These are phyloP conservation scores for Entrophospora sp. DNA, from an alignment of 192 early-diverging fungal genomes.

Conservation along the genomic window DNA sequence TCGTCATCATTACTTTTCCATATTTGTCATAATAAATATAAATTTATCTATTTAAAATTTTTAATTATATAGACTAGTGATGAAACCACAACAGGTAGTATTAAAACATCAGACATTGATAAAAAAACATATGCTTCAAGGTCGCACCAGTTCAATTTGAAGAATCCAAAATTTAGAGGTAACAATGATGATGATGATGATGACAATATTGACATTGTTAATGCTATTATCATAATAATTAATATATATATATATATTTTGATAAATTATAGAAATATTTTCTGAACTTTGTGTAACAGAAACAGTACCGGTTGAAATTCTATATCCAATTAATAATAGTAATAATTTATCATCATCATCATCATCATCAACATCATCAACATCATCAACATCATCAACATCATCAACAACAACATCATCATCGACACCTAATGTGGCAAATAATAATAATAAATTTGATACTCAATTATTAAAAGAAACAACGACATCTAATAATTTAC, in stretches of 20 bases:
- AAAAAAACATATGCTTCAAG: constrained; percentile 66
- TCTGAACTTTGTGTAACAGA: constrained; percentile 67
- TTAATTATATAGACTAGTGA: constrained; percentile 68
- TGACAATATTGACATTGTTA: neutral
- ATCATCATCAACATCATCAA: too few species aligned
- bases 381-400: too few species aligned
- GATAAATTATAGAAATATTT: constrained; percentile 51
- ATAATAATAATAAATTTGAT: neutral
- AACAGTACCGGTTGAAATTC: constrained; percentile 32
- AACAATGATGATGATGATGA: neutral
- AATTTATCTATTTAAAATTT: constrained; percentile 7
- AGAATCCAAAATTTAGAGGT: constrained; percentile 68
- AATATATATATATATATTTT: neutral
- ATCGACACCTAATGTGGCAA: neutral
- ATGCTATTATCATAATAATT: neutral
- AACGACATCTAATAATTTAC: too few species aligned
- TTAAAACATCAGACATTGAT: constrained; percentile 72
- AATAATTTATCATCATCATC: too few species aligned
- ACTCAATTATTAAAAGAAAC: too few species aligned
- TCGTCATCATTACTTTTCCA: too few species aligned
- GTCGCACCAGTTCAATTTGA: constrained; percentile 71
- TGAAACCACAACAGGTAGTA: constrained; percentile 87
- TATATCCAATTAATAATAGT: constrained; percentile 28
- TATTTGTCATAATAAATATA: neutral
- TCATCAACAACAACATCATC: too few species aligned